Conservation (phyloP, 2,329 filamentous ascomycete species). For the Exophiala xenobiotica region DNA sequence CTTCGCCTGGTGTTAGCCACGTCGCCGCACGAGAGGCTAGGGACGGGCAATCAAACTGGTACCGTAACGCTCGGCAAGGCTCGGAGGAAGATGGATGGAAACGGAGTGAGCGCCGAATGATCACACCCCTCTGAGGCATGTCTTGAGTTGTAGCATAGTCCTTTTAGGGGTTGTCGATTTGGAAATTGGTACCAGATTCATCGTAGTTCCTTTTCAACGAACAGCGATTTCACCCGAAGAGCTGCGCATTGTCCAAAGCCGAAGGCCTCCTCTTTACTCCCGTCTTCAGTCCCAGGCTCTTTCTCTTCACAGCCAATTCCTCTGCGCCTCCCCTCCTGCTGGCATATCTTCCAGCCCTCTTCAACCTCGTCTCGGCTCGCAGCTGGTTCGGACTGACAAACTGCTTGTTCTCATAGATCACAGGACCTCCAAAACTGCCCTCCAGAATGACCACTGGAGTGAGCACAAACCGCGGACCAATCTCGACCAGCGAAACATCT, state of each 20-base stretch:
- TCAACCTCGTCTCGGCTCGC: slow-evolving; percentile 70
- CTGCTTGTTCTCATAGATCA: slow-evolving; percentile 97
- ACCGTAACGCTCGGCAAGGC: no score
- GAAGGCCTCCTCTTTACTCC: slow-evolving; percentile 63
- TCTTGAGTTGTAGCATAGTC: no score
- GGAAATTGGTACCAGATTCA: no score
- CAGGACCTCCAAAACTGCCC: slow-evolving; percentile 89
- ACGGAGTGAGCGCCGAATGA: no score
- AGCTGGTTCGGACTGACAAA: slow-evolving; percentile 97
- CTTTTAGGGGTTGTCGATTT: no score
- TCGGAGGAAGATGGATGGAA: no score
- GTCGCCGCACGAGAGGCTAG: no score
- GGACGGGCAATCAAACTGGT: no score
- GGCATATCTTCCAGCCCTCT: slow-evolving; percentile 76
- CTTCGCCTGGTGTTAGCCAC: no score
- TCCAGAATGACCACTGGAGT: slow-evolving; percentile 95
- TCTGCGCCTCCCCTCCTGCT: slow-evolving; percentile 70
- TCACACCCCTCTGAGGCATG: no score
- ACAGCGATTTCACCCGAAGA: slow-evolving; percentile 77
- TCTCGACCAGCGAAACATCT: slow-evolving; percentile 82
- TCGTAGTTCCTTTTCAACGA: no score
- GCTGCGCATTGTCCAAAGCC: slow-evolving; percentile 69
- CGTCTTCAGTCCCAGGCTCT: slow-evolving; percentile 69
- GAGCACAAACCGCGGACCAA: slow-evolving; percentile 87
- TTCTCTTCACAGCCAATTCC: slow-evolving; percentile 71